These are phyloP conservation scores for Epichloe baconii DNA, from an alignment of 2,329 filamentous ascomycete genomes.

Conservation along the genomic window DNA sequence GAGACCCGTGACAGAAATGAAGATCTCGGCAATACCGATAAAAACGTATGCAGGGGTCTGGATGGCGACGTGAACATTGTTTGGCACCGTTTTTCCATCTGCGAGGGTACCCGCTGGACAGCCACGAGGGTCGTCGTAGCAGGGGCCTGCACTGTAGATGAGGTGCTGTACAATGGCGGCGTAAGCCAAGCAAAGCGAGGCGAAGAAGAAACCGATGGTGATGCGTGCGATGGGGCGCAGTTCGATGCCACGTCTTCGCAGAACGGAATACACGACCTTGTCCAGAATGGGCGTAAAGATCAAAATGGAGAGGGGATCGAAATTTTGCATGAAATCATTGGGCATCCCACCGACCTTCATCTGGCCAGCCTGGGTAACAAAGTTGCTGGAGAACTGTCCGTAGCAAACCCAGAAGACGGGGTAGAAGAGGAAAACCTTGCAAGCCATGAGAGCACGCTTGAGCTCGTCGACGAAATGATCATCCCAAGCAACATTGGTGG, in stretches of 20 bases:
- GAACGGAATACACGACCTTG: conserved; percentile 44
- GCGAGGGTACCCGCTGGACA: conserved; percentile 20
- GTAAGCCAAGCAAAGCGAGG: conserved; percentile 41
- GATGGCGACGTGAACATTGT: conserved; percentile 41
- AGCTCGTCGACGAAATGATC: conserved; percentile 62
- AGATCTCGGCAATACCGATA: conserved; percentile 46
- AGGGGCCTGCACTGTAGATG: conserved; percentile 42
- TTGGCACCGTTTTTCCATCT: conserved; percentile 20
- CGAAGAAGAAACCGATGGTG: conserved; percentile 46
- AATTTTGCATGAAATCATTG: conserved; percentile 57
- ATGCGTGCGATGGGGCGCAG: conserved; percentile 56
- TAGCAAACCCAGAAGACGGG: conserved; percentile 58
- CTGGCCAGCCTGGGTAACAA: conserved; percentile 46
- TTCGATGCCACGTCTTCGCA: conserved; percentile 42
- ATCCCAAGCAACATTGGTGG: conserved; percentile 41
- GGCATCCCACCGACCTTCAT: conserved; percentile 52
- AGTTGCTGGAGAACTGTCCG: conserved; percentile 53
- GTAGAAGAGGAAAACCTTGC: conserved; percentile 56
- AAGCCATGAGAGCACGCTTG: conserved; percentile 52
- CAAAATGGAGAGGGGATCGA: conserved; percentile 53
- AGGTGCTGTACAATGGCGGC: conserved; percentile 46
- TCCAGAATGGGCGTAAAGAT: conserved; percentile 55
- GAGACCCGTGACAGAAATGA: conserved; percentile 53
- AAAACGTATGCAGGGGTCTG: conserved; percentile 42
- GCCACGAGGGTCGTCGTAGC: conserved; percentile 30